Evolutionary conservation across 306 rosid genomes (phyloP), one percentile per base, ranked within the genome.

Genomic region (Biancaea sappan): DNA sequence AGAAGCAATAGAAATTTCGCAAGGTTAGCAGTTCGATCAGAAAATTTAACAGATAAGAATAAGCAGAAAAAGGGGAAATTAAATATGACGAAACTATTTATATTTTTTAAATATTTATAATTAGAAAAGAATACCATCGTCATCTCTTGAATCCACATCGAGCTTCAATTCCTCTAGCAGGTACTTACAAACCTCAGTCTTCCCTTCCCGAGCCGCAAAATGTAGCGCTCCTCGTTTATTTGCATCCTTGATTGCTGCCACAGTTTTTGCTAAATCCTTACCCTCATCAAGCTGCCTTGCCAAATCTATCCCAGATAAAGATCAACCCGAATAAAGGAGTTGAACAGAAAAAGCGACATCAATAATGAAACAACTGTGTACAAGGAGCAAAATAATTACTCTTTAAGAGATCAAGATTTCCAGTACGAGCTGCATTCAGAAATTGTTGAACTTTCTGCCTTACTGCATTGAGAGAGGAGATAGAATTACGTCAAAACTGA

Each of bases 201-300:
- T 84, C 48, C 98, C 98, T 73, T 92, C 97, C 2, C 88, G 87
- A 2, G 99, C 93, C 0, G 99, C 96, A 54, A 94, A 94, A 76
- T 92, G 99, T 29, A 94, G 86, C 4, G 99, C 99, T 9, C 97
- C 97, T 46, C 99, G 86, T 74, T 94, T 90, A 82, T 94, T 92
- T 31, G 96, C 99, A 61, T 94, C 99, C 76, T 90, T 90, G 13
- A 94, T 85, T 35, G 88, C 92, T 18, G 88, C 91, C 73, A 92
- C 89, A 1, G 96, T 86, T 79, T 80, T 85, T 0, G 87, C 29
- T 77, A 94, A 73, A 48, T 87, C 96, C 62, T 87, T 86, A 1
- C 92, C 92, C 48, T 94, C 99, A 28, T 88, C 91, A 31, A 94
- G 90, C 54, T 90, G 88, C 47, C 47, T 41, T 6, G 92, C 98